Conservation (phyloP, 352 stramenopile genomes). For the Globisporangium middletonii region DNA sequence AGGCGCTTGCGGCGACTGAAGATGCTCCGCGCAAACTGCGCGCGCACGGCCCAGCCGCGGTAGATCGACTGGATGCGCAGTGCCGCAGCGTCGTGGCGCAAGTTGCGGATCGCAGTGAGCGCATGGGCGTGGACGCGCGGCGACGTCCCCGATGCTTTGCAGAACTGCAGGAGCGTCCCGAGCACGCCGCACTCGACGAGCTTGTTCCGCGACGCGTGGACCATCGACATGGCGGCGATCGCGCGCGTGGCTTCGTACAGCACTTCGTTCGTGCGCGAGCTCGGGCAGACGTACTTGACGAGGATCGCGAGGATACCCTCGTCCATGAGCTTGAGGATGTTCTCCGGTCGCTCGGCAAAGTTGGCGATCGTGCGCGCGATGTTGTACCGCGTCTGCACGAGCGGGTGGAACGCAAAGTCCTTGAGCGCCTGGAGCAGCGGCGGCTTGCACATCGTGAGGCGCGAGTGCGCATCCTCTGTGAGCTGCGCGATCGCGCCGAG, state of each 20-base stretch:
- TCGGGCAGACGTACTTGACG: conserved; percentile 63
- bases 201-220: conserved; percentile 48
- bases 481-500: conserved; percentile 63
- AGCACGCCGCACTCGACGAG: conserved; percentile 60
- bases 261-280: conserved; percentile 44
- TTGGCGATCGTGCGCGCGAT: conserved; percentile 75
- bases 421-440: conserved; percentile 48
- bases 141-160: conserved; percentile 34
- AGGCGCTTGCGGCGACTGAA: conserved; percentile 19
- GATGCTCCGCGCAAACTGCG: conserved; percentile 23
- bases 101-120: conserved; percentile 41
- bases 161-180: conserved; percentile 47
- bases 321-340: conserved; percentile 68
- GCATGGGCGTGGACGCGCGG: conserved; percentile 34
- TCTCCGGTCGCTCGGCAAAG: conserved; percentile 63
- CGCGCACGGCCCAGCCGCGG: conserved; percentile 50
- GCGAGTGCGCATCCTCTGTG: conserved; percentile 52
- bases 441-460: conserved; percentile 63
- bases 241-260: conserved; percentile 50
- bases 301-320: conserved; percentile 53
- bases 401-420: conserved; percentile 61
- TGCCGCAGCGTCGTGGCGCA: conserved; percentile 66
- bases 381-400: conserved; percentile 46
- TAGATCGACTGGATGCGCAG: conserved; percentile 72
- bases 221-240: conserved; percentile 51